Evolutionary conservation across 2,329 filamentous ascomycete genomes (phyloP), one percentile per base, ranked within the genome.

Genomic region (Cytospora mali): DNA sequence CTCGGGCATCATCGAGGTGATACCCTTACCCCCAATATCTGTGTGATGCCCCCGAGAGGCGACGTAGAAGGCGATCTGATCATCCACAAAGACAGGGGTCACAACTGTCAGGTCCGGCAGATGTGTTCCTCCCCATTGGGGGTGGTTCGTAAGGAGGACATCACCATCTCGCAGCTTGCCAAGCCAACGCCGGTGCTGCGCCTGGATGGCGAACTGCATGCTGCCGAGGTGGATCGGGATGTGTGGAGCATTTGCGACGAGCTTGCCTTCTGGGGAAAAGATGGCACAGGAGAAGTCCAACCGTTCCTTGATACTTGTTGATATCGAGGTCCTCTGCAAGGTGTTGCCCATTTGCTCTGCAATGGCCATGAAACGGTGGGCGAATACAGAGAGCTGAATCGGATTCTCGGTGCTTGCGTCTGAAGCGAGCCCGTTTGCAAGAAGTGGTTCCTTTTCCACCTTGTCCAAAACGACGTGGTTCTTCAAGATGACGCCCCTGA

Each of bases 281-380:
- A 79, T 70, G 11, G 77, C 77, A 31, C 77, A 79, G 0, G 75
- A 77, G 62, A 77, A 79, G 68, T 79, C 77, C 1, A 79, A 69
- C 4, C 77, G 72, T 61, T 79, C 77, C 58, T 76, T 77, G 64
- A 79, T 79, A 53, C 77, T 79, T 11, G 79, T 82, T 0, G 80
- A 83, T 11, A 85, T 81, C 0, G 79, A 79, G 0, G 83, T 85
- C 67, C 82, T 81, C 57, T 85, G 82, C 18, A 85, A 72, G 0
- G 82, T 84, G 6, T 79, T 79, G 35, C 83, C 83, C 82, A 85
- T 85, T 65, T 85, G 83, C 64, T 85, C 83, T 0, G 83, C 83
- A 23, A 85, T 84, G 3, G 80, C 80, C 83, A 85, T 85, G 73
- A 85, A 85, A 0, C 83, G 75, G 67, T 85, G 81, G 0, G 79